Base-by-base conservation (phyloP, 2,329 filamentous ascomycete species). In the Scolecobasidium constrictum region DNA sequence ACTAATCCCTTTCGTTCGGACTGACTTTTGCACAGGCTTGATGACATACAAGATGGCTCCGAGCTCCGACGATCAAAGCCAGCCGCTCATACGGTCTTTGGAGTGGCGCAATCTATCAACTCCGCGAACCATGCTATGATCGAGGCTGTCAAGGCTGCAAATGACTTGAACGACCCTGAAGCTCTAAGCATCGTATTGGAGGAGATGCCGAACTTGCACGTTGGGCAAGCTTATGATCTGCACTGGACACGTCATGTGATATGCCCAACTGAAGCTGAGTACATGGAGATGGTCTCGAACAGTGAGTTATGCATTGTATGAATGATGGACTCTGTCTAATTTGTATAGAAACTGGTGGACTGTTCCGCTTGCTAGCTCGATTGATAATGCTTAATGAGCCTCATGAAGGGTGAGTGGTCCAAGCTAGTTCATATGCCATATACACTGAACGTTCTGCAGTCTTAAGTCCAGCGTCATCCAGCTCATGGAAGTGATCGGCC, bases 91-190 rank as follows among this genome's bases (percentile, higher is more conserved):
- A 62, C 58, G 42, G 65, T 72, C 38, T 72, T 68, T 50, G 69
- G 69, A 36, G 61, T 57, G 4, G 62, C 67, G 11, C 69, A 71
- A 47, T 69, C 69, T 2, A 72, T 73, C 53, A 72, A 72, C 54
- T 66, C 63, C 9, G 67, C 67, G 28, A 72, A 69, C 48, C 69
- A 68, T 44, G 60, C 65, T 16, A 71, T 67, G 47, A 68, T 71
- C 43, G 53, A 65, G 4, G 64, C 65, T 7, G 49, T 65, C 21
- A 59, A 65, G 46, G 61, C 66, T 46, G 54, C 65, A 0, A 57
- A 61, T 36, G 56, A 63, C 35, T n/a, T n/a, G n/a, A n/a, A n/a
- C n/a, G n/a, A n/a, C n/a, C 54, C 33, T 11, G 11, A 18, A 3
- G 37, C 20, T 7, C 16, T 35, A 4, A 4, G 48, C 13, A 46